These are phyloP conservation scores for Phytophthora sp. DNA, from an alignment of 352 stramenopile species.

Conservation along the genomic window DNA sequence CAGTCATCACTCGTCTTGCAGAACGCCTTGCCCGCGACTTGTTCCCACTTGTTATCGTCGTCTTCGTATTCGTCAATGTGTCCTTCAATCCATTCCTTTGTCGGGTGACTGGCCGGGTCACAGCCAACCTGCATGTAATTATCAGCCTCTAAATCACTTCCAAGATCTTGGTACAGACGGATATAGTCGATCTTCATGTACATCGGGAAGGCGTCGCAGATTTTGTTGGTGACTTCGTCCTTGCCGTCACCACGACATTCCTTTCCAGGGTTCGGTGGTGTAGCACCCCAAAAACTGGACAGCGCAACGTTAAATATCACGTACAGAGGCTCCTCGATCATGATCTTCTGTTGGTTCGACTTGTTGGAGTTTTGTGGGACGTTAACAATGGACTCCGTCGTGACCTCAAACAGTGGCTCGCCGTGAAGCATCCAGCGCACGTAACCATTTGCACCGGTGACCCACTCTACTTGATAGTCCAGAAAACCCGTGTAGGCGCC, in stretches of 20 bases:
- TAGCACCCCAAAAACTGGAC: constrained; percentile 88
- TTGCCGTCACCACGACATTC: constrained; percentile 61
- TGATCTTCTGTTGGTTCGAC: constrained; percentile 64
- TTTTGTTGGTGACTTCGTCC: constrained; percentile 41
- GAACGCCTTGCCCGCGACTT: constrained; percentile 48
- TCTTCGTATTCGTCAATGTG: constrained; percentile 71
- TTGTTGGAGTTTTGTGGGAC: constrained; percentile 54
- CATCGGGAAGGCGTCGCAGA: constrained; percentile 76
- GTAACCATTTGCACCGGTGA: constrained; percentile 67
- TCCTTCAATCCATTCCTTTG: constrained; percentile 65
- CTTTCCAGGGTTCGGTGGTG: constrained; percentile 53
- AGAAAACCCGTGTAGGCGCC: constrained; percentile 43
- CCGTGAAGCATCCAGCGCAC: constrained; percentile 71
- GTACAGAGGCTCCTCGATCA: constrained; percentile 92
- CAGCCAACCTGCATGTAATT: constrained; percentile 64
- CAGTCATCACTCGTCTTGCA: constrained; percentile 55
- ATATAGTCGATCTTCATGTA: constrained; percentile 81
- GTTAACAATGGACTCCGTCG: constrained; percentile 48
- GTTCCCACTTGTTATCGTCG: constrained; percentile 49
- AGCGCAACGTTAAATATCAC: constrained; percentile 94
- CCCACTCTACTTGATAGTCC: constrained; percentile 75
- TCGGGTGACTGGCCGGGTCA: constrained; percentile 60
- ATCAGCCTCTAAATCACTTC: constrained; percentile 41
- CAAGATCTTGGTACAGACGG: constrained; percentile 60
- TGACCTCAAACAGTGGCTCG: constrained; percentile 62